Conservation (phyloP, 441 rosid species). For the Brassica balearica region DNA sequence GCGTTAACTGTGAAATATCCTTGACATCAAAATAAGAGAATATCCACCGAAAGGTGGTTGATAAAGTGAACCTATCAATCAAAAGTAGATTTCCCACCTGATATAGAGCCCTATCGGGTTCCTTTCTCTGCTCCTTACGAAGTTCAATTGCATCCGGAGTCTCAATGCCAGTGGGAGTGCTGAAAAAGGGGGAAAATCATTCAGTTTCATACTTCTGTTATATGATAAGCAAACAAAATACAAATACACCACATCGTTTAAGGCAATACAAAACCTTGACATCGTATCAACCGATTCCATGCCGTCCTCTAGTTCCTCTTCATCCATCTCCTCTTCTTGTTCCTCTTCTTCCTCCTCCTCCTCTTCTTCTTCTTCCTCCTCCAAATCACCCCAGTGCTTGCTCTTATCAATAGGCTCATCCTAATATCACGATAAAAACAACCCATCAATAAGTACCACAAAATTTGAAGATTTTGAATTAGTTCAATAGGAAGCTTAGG, state of each 20-base stretch:
- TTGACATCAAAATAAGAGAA: neutral
- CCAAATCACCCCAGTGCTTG: constrained; percentile 99
- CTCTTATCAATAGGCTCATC: constrained; percentile 98
- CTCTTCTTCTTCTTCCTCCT: constrained; percentile 92
- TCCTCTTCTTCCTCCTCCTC: constrained; percentile 89
- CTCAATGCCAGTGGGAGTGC: constrained; percentile 5
- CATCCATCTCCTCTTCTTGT: constrained; percentile 69
- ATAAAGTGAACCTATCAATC: neutral
- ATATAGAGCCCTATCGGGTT: constrained; percentile 10
- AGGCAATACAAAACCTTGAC: constrained; percentile 49
- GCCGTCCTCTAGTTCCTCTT: constrained; percentile 66
- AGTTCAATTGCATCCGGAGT: constrained; percentile 10
- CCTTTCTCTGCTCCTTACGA: constrained; percentile 18
- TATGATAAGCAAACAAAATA: constrained; percentile 13
- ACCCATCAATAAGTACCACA: neutral
- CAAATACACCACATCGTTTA: neutral
- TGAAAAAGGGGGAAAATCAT: neutral
- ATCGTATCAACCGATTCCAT: constrained; percentile 93
- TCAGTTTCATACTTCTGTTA: neutral
- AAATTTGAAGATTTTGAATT: neutral
- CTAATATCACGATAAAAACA: constrained; percentile 47
- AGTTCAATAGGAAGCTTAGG: neutral
- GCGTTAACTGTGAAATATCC: neutral
- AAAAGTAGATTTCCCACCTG: constrained; percentile 54
- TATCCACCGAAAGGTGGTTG: neutral